Evolutionary conservation across 2,329 filamentous ascomycete genomes (phyloP), one percentile per base, ranked within the genome.

Genomic region (Ceratocystiopsis brevicomis): DNA sequence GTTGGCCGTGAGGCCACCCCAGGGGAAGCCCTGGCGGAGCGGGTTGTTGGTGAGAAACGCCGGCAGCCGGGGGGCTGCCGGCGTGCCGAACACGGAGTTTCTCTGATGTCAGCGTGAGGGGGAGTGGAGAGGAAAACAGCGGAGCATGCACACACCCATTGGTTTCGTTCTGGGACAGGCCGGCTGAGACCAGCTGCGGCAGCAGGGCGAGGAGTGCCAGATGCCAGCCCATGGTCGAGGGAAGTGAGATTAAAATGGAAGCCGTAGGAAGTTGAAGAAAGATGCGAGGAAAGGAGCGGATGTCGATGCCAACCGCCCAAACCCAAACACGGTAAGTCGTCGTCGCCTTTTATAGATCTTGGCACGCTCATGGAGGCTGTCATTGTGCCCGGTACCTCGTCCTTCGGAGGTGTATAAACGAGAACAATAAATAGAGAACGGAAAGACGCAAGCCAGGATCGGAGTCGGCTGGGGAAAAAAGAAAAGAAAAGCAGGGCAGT

Each of bases 41-140:
- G 68, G 65, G 48, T 70, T 70, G 53, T 68, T 61, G 6, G 53
- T 60, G 15, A 72, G 55, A 47, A 68, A 72, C 0, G 52, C 41
- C 4, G 65, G 61, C 17, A 68, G 52, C 8, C 56, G 34, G 2
- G 59, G 58, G 1, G 61, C 60, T 17, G 56, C 35, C 1, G 61
- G 41, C 0, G 64, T 67, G 14, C 66, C 65, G 10, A 61, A 51
- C 1, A 59, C 34, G 5, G 65, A 68, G 25, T 58, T 55, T 0
- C 66, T 60, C 38, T 56, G 15, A 4, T 30, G 25, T 30, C 2
- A 30, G 25, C 10, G 25, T 30, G 25, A 21, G 25, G 10, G 25
- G 25, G 6, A 30, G 8, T 6, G 2, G 6, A 34, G 6, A 6
- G 3, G 12, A 11, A 11, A 34, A 34, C 11, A 11, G 2, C 25